Evolutionary conservation across 345 rosid genomes (phyloP).

Genomic region (Gossypium longicalyx): DNA sequence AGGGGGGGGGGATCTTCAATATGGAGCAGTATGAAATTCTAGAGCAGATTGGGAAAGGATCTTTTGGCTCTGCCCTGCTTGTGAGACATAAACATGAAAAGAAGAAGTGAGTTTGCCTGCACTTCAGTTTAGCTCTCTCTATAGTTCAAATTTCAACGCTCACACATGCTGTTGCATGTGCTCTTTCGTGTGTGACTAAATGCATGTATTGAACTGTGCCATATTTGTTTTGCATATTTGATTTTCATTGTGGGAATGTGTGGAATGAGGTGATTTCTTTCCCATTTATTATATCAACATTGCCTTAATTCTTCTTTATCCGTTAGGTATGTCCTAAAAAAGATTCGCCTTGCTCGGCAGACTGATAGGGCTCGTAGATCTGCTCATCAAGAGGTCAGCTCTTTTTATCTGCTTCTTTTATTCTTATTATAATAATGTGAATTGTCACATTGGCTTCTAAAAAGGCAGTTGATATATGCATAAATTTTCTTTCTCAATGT

Average conservation of each 20-base stretch:
- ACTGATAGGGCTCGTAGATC: conserved; percentile 91
- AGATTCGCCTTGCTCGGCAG: conserved; percentile 94
- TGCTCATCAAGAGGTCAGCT: conserved; percentile 85
- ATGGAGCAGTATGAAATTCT: conserved; percentile 95
- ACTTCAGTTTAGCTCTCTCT: not conserved
- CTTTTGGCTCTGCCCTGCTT: conserved; percentile 96
- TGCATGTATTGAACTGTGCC: not conserved
- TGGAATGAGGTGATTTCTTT: not conserved
- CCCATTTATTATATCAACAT: conserved; percentile 19
- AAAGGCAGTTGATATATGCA: not conserved
- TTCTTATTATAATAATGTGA: not conserved
- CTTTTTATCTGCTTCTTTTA: not conserved
- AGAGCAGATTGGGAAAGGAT: conserved; percentile 94
- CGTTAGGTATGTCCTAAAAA: conserved; percentile 78
- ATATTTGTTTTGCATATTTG: not conserved
- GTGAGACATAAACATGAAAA: conserved; percentile 93
- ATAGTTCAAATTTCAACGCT: not conserved
- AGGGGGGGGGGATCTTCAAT: not conserved
- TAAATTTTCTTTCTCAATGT: not conserved
- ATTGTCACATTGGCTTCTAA: not conserved
- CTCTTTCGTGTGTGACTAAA: not conserved
- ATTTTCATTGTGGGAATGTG: not conserved
- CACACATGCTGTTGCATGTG: not conserved
- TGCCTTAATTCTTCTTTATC: not conserved
- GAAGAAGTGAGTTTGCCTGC: conserved; percentile 56